Base-by-base conservation (phyloP, 257 asterid genomes). In the Gentiana straminea region DNA sequence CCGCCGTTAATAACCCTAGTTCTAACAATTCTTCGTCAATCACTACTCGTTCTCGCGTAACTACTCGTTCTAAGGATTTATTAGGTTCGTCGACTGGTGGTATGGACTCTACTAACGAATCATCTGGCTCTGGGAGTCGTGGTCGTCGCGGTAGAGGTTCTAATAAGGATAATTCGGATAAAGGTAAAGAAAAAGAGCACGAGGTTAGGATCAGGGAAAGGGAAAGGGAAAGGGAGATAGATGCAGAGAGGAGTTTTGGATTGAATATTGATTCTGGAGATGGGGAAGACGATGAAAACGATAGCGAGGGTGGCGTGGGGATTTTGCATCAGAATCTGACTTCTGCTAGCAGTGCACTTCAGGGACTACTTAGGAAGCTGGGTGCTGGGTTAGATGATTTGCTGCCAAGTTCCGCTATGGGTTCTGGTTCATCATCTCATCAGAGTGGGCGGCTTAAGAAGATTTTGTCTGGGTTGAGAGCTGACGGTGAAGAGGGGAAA, bases 401-500 rank as follows among this genome's bases (percentile, higher is more conserved):
- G 70, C 84, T 92, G 39, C 99, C 99, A 0, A 88, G 95, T 72
- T 81, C 99, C 0, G 85, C 94, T 1, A 73, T 86, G 69, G 96
- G 87, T 39, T 75, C 89, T 5, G 85, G 83, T 48, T 84, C 96
- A 3, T 73, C 94, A 8, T 85, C 99, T 11, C 97, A 92, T 46
- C 97, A 85, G 63, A 92, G 79, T 48, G 94, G 95, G 59, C 76
- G 91, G 48, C 74, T 83, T 65, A 92, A 92, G 83, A 89, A 89
- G 97, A 89, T 92, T 52, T 63, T 92, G 71, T 70, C 97, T 0
- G 96, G 97, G 6, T 68, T 92, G 80, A 71, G 95, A 68, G 95
- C 99, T 8, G 99, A 92, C 59, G 97, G 99, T 0, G 99, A 92
- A 82, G 99, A 92, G 76, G 97, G 97, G 53, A 89, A 63, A 78